Conservation (phyloP, 2,329 filamentous ascomycete species). For the Trichoderma semiorbis region DNA sequence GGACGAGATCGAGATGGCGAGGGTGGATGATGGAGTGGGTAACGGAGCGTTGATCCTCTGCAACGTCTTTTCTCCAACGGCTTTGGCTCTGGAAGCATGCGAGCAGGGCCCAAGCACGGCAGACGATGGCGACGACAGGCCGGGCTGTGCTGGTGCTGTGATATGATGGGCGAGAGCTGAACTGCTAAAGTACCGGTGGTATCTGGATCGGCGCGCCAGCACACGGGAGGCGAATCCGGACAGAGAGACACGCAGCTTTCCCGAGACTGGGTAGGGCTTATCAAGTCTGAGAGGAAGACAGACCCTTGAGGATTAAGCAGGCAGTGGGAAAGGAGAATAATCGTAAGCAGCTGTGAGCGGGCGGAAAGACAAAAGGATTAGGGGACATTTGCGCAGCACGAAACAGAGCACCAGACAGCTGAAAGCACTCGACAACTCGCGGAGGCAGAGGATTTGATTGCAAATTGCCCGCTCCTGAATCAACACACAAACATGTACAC, state of each 20-base stretch:
- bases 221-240: neutral
- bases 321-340: neutral
- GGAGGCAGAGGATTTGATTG: neutral
- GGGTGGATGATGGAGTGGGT: conserved; percentile 12
- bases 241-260: neutral
- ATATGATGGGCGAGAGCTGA: neutral
- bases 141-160: neutral
- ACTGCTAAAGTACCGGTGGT: neutral
- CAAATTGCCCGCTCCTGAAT: neutral
- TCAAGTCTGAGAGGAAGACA: neutral
- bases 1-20: conserved; percentile 18
- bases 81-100: conserved; percentile 4
- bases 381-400: neutral
- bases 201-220: neutral
- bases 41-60: conserved; percentile 14
- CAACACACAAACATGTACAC: neutral
- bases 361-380: neutral
- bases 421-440: neutral
- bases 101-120: neutral
- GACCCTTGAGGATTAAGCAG: neutral
- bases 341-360: neutral
- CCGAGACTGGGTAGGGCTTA: neutral
- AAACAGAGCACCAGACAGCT: neutral
- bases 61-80: neutral
- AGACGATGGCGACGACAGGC: neutral